These are phyloP conservation scores for Paramyrothecium sp. DNA, from an alignment of 2,329 filamentous ascomycete species.

Conservation along the genomic window DNA sequence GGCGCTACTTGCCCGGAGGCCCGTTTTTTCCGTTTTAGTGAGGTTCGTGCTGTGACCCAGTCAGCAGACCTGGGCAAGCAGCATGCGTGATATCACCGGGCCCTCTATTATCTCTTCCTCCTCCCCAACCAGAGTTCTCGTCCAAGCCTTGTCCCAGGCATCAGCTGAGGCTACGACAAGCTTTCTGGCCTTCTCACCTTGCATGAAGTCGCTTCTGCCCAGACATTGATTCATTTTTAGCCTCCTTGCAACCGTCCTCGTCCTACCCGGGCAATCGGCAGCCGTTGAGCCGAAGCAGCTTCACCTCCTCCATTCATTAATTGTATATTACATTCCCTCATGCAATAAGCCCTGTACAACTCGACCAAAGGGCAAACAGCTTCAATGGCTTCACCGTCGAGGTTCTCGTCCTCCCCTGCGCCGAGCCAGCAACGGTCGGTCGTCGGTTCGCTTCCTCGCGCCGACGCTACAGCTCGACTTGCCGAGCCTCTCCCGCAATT, in stretches of 20 bases:
- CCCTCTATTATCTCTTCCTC: not conserved
- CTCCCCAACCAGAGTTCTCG: not conserved
- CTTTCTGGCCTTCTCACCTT: not conserved
- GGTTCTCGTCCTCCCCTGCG: conserved; percentile 45
- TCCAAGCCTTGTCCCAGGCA: not conserved
- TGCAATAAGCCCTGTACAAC: not conserved
- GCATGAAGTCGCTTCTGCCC: not conserved
- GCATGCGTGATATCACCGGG: not conserved
- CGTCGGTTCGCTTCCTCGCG: conserved; percentile 54
- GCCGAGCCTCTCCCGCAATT: conserved; percentile 53
- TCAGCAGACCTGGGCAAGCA: conserved; percentile 6
- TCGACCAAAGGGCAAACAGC: conserved; percentile 8
- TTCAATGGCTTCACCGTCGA: conserved; percentile 36
- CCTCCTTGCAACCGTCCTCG: not conserved
- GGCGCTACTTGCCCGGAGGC: not conserved
- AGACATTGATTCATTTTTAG: not conserved
- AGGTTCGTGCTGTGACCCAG: conserved; percentile 7
- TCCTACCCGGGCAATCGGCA: not conserved
- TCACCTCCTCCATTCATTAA: not conserved
- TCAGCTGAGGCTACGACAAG: not conserved
- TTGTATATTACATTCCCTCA: not conserved
- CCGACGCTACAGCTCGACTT: conserved; percentile 59
- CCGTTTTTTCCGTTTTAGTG: not conserved
- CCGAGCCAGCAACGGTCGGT: conserved; percentile 44
- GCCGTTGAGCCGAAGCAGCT: not conserved